phyloP scores from a whole-genome alignment of 2,329 filamentous ascomycete genomes.

The Claviceps digitariae region DNA sequence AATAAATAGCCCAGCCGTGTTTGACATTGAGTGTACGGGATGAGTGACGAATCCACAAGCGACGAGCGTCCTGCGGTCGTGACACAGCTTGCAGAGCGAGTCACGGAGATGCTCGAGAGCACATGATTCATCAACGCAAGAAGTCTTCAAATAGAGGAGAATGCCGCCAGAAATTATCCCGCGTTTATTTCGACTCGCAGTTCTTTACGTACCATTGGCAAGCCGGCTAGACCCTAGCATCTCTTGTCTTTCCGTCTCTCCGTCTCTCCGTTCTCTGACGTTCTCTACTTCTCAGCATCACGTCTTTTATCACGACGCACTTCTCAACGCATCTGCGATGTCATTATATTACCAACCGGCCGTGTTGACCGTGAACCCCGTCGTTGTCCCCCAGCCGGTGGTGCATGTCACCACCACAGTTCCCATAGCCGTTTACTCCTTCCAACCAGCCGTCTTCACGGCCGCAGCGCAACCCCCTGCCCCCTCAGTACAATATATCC shows the following conservation, averaged over 20 bases:
- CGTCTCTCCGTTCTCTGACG: too few relatives aligned
- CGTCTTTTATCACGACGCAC: background rate
- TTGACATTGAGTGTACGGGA: background rate
- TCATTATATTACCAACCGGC: too few relatives aligned
- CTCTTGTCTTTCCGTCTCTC: background rate
- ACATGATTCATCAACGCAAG: background rate
- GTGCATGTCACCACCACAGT: background rate
- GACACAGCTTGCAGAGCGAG: background rate
- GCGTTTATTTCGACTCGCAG: background rate
- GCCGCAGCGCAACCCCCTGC: background rate
- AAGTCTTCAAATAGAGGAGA: background rate
- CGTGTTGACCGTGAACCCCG: slow-evolving; percentile 9
- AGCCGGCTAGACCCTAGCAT: background rate
- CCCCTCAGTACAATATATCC: background rate
- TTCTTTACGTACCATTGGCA: background rate
- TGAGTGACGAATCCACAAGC: background rate
- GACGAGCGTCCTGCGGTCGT: background rate
- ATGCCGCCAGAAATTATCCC: background rate
- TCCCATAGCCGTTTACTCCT: background rate
- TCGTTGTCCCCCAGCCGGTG: background rate
- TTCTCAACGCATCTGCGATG: too few relatives aligned
- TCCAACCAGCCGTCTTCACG: background rate
- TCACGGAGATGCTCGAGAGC: background rate
- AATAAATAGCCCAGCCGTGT: background rate
- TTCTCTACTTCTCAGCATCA: background rate